Evolutionary conservation across 1,284 basidiomycete species (phyloP).

Genomic region (Acaromyces ingoldii): DNA sequence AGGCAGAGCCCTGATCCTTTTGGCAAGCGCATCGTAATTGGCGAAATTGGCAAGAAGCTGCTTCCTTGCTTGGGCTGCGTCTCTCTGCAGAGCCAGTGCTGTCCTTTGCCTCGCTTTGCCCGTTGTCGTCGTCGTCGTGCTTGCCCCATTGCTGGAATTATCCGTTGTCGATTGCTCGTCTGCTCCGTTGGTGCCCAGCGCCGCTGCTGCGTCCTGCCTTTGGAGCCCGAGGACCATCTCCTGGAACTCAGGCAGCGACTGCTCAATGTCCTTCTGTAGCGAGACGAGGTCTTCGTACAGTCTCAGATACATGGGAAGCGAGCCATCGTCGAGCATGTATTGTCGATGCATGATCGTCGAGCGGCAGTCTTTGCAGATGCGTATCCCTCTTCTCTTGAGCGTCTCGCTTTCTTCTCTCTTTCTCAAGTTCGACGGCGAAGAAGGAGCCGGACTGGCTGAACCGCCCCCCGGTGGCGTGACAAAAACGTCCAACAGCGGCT

Average conservation of each 20-base stretch:
- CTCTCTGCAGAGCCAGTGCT: conserved; percentile 41
- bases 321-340: conserved; percentile 65
- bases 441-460: no score
- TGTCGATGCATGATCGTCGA: conserved; percentile 71
- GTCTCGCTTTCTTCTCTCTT: neutral
- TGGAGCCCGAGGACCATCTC: conserved; percentile 61
- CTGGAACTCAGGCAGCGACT: conserved; percentile 66
- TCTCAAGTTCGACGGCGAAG: no score
- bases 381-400: conserved; percentile 28
- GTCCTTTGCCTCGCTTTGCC: conserved; percentile 1
- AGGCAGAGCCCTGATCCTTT: conserved; percentile 71
- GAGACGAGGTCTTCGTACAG: conserved; percentile 62
- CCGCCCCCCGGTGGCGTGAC: no score
- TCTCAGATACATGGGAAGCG: conserved; percentile 57
- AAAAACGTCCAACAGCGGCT: no score
- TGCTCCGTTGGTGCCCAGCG: conserved; percentile 15
- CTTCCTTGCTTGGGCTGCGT: conserved; percentile 69
- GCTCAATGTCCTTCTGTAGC: conserved; percentile 72
- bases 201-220: conserved; percentile 48
- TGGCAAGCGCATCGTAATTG: conserved; percentile 81
- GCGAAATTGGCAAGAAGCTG: conserved; percentile 74
- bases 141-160: neutral
- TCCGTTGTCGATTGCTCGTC: neutral
- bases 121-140: neutral
- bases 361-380: conserved; percentile 77